Percentiles rank a stretch among this genome's conserved stretches.
phyloP scores from a whole-genome alignment of 768 basidiomycete genomes.

The Boletellus emodensis region DNA sequence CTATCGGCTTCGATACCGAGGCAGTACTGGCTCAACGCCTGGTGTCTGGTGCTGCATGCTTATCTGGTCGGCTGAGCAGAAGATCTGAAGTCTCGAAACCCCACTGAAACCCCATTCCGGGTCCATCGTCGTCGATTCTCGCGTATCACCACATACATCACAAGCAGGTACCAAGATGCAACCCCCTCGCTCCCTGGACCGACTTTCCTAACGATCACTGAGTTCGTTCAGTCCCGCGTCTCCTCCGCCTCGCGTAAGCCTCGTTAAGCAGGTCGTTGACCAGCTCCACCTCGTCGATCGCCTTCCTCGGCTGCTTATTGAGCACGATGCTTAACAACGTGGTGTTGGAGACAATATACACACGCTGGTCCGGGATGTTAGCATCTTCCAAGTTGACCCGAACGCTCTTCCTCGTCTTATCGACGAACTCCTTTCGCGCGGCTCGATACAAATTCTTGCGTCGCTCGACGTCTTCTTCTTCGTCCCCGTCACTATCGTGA shows the following conservation, averaged over 20 bases:
- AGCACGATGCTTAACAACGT: conserved; percentile 18
- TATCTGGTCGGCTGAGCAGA: too few relatives aligned
- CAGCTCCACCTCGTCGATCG: conserved; percentile 24
- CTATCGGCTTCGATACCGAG: too few relatives aligned
- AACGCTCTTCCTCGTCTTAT: conserved; percentile 16
- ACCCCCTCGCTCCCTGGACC: too few relatives aligned
- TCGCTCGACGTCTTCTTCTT: conserved; percentile 3
- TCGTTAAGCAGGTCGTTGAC: conserved; percentile 15
- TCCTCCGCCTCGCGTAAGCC: conserved; percentile 7
- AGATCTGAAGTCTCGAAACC: too few relatives aligned
- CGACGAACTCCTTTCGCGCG: conserved; percentile 15
- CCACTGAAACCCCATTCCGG: too few relatives aligned
- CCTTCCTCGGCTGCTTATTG: conserved; percentile 14
- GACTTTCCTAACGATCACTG: too few relatives aligned
- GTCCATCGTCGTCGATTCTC: not conserved
- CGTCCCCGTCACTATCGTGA: conserved; percentile 17
- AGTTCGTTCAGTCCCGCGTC: too few relatives aligned
- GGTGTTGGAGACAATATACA: conserved; percentile 25
- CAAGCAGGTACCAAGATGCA: too few relatives aligned
- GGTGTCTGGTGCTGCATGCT: too few relatives aligned
- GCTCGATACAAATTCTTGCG: conserved; percentile 8
- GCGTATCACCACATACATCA: too few relatives aligned
- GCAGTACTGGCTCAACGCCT: too few relatives aligned
- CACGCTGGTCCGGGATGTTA: conserved; percentile 22
- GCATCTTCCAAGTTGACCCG: conserved; percentile 18